These are phyloP conservation scores for Madurella fahalii DNA, from an alignment of 2,329 filamentous ascomycete genomes.

Conservation along the genomic window DNA sequence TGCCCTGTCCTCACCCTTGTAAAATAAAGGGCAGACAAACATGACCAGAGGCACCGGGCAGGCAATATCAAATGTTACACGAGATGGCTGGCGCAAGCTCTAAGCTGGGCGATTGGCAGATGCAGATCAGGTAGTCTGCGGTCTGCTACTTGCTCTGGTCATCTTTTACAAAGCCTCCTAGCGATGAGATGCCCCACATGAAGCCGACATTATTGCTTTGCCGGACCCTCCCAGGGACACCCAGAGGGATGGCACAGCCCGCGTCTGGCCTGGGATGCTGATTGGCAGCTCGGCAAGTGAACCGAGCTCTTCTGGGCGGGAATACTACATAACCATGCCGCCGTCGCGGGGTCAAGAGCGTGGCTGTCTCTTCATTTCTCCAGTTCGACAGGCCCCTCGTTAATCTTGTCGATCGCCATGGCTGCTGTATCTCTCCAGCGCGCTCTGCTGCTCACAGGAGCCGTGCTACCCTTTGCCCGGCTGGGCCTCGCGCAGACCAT, in stretches of 20 bases:
- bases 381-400: slow-evolving; percentile 14
- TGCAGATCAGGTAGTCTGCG: too few relatives aligned
- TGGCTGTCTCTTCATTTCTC: background rate
- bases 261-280: background rate
- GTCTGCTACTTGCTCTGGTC: too few relatives aligned
- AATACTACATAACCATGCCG: slow-evolving; percentile 6
- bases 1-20: too few relatives aligned
- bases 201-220: slow-evolving; percentile 2
- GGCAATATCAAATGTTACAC: too few relatives aligned
- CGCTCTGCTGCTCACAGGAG: slow-evolving; percentile 19
- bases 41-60: too few relatives aligned
- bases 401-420: slow-evolving; percentile 20
- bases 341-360: slow-evolving; percentile 5
- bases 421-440: slow-evolving; percentile 15
- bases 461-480: slow-evolving; percentile 5
- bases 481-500: slow-evolving; percentile 22
- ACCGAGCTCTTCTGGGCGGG: slow-evolving; percentile 5
- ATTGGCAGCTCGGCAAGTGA: slow-evolving; percentile 10
- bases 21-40: too few relatives aligned
- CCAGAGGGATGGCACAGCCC: background rate
- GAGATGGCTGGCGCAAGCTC: too few relatives aligned
- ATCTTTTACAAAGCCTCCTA: too few relatives aligned
- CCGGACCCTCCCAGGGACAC: background rate
- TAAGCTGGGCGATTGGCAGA: too few relatives aligned
- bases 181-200: background rate